These are phyloP conservation scores for Chlamydomonas sp. DNA, from an alignment of 139 green algal species.

Conservation along the genomic window DNA sequence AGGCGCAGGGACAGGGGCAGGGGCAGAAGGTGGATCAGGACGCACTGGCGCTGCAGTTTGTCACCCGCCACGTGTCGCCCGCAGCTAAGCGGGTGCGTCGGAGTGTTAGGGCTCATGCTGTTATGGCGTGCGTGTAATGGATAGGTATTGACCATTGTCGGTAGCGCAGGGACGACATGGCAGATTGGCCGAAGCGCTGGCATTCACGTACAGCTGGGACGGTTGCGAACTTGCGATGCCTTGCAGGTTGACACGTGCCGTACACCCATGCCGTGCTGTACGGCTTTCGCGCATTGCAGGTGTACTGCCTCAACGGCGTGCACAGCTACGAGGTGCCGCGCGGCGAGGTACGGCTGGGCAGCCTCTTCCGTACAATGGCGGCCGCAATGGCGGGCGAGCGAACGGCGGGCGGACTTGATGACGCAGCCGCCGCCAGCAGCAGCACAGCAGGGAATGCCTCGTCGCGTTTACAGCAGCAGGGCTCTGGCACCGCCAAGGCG, in stretches of 20 bases:
- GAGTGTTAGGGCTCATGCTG: not conserved
- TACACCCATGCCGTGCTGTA: not conserved
- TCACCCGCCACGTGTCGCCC: not conserved
- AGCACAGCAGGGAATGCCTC: not conserved
- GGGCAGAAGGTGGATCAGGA: not conserved
- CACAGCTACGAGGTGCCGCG: not conserved
- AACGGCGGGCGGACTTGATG: not conserved
- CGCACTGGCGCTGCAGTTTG: not conserved
- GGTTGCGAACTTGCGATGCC: not conserved
- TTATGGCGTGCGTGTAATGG: not conserved
- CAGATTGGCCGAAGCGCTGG: not conserved
- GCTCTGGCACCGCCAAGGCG: not conserved
- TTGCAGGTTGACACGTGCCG: not conserved
- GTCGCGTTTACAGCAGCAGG: not conserved
- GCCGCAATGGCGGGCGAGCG: not conserved
- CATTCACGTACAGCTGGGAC: not conserved
- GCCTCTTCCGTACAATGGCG: not conserved
- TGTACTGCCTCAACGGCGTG: not conserved
- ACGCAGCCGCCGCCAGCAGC: not conserved
- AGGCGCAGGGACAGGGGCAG: too few species aligned
- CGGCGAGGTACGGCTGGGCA: not conserved
- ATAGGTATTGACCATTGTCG: not conserved
- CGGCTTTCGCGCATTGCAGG: not conserved
- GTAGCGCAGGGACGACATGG: not conserved
- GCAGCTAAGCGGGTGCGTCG: constrained; percentile 14